Evolutionary conservation across 2,329 filamentous ascomycete genomes (phyloP).

Genomic region (Trichoderma sp.): DNA sequence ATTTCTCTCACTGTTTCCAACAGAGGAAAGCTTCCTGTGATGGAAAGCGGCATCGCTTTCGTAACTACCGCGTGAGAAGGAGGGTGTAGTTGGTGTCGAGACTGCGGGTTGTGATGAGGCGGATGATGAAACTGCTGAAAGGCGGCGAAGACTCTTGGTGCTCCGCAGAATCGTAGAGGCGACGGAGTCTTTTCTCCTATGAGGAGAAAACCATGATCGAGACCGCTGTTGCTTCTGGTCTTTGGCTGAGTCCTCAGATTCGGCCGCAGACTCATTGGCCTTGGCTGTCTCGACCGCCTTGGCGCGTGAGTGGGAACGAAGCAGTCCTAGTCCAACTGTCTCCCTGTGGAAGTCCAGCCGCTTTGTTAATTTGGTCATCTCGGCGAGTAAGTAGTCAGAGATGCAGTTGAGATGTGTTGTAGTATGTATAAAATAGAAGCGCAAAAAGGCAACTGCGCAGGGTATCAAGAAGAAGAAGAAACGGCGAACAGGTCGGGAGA

Average conservation of each 20-base stretch:
- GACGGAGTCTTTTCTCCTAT: slow-evolving; percentile 17
- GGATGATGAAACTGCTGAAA: slow-evolving; percentile 9
- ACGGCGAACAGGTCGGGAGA: not conserved
- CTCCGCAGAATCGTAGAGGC: slow-evolving; percentile 14
- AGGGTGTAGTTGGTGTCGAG: slow-evolving; percentile 35
- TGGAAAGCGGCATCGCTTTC: slow-evolving; percentile 36
- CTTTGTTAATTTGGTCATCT: slow-evolving; percentile 11
- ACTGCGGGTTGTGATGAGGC: not conserved
- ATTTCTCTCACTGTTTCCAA: not conserved
- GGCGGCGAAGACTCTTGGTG: slow-evolving; percentile 13
- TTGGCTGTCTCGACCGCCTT: not conserved
- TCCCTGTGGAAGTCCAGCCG: slow-evolving; percentile 13
- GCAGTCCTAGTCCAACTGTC: not conserved
- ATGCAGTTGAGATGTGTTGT: not conserved
- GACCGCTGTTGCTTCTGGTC: slow-evolving; percentile 17
- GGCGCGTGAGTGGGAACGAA: slow-evolving; percentile 9
- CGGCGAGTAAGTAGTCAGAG: not conserved
- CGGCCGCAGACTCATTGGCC: not conserved
- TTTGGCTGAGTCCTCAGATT: not conserved
- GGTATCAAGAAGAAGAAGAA: slow-evolving; percentile 13
- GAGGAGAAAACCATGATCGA: slow-evolving; percentile 19
- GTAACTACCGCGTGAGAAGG: slow-evolving; percentile 46
- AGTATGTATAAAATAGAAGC: not conserved
- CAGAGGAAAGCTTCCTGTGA: slow-evolving; percentile 24
- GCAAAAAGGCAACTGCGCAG: slow-evolving; percentile 14